Percentiles rank a stretch among this genome's conserved stretches.
phyloP scores from a whole-genome alignment of 177 flowering plant species.

The Vitis hybrid region DNA sequence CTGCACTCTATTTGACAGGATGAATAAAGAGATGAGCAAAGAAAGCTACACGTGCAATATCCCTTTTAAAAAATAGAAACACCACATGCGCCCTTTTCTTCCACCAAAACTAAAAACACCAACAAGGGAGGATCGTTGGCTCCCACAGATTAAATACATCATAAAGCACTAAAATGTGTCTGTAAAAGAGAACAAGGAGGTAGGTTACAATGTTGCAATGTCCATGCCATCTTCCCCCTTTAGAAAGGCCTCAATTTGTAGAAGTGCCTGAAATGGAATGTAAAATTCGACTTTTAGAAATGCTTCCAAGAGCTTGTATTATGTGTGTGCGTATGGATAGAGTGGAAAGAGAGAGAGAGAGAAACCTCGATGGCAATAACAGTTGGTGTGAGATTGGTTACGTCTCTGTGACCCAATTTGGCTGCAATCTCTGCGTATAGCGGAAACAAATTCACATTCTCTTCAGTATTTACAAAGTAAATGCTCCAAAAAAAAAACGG shows the following conservation, averaged over 20 bases:
- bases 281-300: background rate
- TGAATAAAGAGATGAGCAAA: too few relatives aligned
- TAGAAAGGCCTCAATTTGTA: slow-evolving; percentile 42
- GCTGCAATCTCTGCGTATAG: slow-evolving; percentile 62
- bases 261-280: slow-evolving; percentile 43
- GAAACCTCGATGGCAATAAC: slow-evolving; percentile 69
- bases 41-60: too few relatives aligned
- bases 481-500: too few relatives aligned
- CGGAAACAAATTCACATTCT: background rate
- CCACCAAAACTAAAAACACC: too few relatives aligned
- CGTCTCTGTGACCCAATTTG: slow-evolving; percentile 61
- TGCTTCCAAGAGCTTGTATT: background rate
- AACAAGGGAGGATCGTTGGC: too few relatives aligned
- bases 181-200: background rate
- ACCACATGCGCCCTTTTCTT: too few relatives aligned
- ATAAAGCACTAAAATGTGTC: too few relatives aligned
- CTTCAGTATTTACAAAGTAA: too few relatives aligned
- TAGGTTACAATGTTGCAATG: background rate
- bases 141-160: too few relatives aligned
- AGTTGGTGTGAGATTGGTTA: slow-evolving; percentile 61
- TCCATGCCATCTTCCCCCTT: slow-evolving; percentile 18
- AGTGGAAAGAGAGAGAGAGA: slow-evolving; percentile 10
- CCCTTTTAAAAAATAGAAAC: too few relatives aligned
- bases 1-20: too few relatives aligned
- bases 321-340: background rate